phyloP scores from a whole-genome alignment of 129 eudicot species.

The Solidago caesia region DNA sequence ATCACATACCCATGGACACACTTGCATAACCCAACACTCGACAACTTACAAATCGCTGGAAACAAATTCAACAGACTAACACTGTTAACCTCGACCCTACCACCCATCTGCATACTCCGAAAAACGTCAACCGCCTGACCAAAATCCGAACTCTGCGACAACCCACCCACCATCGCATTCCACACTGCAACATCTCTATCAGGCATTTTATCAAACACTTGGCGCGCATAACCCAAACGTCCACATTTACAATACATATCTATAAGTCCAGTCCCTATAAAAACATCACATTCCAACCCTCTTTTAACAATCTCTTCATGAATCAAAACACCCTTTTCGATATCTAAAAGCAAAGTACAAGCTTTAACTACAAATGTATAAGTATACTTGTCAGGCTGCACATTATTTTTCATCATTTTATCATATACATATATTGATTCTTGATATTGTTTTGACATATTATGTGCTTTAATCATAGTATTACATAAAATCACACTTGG shows the following conservation, averaged over 20 bases:
- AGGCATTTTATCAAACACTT: constrained; percentile 67
- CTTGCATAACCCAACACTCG: constrained; percentile 43
- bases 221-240: constrained; percentile 38
- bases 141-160: constrained; percentile 43
- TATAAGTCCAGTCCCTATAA: constrained; percentile 57
- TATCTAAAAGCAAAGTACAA: constrained; percentile 52
- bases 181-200: constrained; percentile 56
- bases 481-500: constrained; percentile 52
- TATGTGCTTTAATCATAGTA: constrained; percentile 63
- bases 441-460: constrained; percentile 44
- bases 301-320: constrained; percentile 42
- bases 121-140: constrained; percentile 40
- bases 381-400: constrained; percentile 57
- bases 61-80: constrained; percentile 70
- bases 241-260: constrained; percentile 69
- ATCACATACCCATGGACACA: constrained; percentile 51
- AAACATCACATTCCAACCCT: constrained; percentile 54
- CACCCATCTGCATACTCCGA: constrained; percentile 40
- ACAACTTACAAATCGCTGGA: constrained; percentile 51
- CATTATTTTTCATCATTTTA: constrained; percentile 30
- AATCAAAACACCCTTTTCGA: constrained; percentile 41
- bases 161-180: constrained; percentile 64
- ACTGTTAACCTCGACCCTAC: constrained; percentile 44
- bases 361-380: constrained; percentile 66
- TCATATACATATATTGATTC: constrained; percentile 47